Conservation (phyloP, 2,329 filamentous ascomycete genomes). For the Calonectria henricotiae region DNA sequence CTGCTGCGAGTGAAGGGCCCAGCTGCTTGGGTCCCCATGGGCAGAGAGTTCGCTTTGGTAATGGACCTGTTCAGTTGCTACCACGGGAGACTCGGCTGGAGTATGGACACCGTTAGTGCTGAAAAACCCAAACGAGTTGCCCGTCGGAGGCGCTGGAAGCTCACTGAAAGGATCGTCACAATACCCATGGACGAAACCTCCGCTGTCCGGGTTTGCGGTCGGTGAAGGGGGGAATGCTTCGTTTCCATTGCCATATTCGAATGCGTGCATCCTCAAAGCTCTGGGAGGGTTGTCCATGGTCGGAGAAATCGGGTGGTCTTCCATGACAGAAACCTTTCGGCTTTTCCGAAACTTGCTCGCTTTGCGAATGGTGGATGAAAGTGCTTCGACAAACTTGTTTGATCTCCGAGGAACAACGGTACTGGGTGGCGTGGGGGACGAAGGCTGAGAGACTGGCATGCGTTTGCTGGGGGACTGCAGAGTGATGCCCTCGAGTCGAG, state of each 20-base stretch:
- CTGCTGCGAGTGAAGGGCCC: constrained; percentile 40
- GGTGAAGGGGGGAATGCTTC: constrained; percentile 51
- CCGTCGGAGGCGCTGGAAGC: constrained; percentile 49
- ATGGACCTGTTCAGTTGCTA: constrained; percentile 54
- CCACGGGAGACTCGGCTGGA: constrained; percentile 60
- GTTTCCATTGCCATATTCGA: constrained; percentile 46
- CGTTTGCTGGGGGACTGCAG: constrained; percentile 59
- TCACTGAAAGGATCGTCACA: constrained; percentile 61
- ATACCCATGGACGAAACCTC: constrained; percentile 58
- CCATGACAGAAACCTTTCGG: constrained; percentile 48
- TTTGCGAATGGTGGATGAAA: constrained; percentile 62
- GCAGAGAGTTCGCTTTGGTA: constrained; percentile 49
- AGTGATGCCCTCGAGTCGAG: constrained; percentile 66
- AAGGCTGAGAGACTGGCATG: constrained; percentile 53
- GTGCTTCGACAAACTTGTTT: constrained; percentile 62
- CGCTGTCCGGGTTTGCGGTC: constrained; percentile 50
- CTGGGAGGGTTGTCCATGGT: constrained; percentile 56
- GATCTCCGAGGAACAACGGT: constrained; percentile 54
- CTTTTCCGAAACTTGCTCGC: constrained; percentile 57
- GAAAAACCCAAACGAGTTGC: constrained; percentile 54
- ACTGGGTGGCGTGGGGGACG: constrained; percentile 56
- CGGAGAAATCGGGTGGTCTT: constrained; percentile 55
- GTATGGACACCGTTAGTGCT: constrained; percentile 56
- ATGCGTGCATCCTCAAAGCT: constrained; percentile 55
- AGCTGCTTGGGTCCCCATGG: constrained; percentile 35